Conservation (phyloP, 1,139 yeast genomes). For the Yueomyces sp. region DNA sequence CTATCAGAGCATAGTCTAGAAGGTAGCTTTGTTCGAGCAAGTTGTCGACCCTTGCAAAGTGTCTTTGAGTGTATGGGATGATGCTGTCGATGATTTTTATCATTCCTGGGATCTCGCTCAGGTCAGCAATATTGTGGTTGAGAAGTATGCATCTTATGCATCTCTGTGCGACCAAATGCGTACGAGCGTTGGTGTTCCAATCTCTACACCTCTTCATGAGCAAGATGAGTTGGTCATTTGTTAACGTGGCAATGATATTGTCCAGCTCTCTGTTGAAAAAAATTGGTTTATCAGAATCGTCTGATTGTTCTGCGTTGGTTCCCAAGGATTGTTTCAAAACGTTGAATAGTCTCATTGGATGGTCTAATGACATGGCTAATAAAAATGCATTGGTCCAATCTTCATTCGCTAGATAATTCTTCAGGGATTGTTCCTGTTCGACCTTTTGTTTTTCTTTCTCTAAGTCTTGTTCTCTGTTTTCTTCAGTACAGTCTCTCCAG, state of each 20-base stretch:
- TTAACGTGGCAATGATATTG: slow-evolving; percentile 44
- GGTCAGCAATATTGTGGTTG: slow-evolving; percentile 38
- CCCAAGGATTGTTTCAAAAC: slow-evolving; percentile 46
- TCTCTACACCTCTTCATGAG: slow-evolving; percentile 71
- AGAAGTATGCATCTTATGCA: slow-evolving; percentile 52
- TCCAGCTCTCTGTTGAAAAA: slow-evolving; percentile 48
- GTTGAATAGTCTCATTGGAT: slow-evolving; percentile 71
- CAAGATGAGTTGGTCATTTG: slow-evolving; percentile 43
- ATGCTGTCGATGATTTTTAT: slow-evolving; percentile 59
- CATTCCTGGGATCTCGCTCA: slow-evolving; percentile 56
- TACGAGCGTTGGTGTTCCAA: slow-evolving; percentile 87
- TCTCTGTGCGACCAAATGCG: slow-evolving; percentile 70
- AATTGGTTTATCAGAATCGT: slow-evolving; percentile 32
- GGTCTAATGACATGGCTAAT: slow-evolving; percentile 72
- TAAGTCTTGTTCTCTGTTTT: slow-evolving; percentile 37
- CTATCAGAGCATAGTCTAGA: slow-evolving; percentile 72
- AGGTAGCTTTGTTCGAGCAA: slow-evolving; percentile 75
- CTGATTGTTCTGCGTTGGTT: slow-evolving; percentile 2
- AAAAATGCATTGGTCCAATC: slow-evolving; percentile 87
- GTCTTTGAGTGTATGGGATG: slow-evolving; percentile 81
- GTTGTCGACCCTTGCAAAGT: slow-evolving; percentile 60
- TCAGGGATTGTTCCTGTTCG: slow-evolving; percentile 79
- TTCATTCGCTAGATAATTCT: slow-evolving; percentile 53
- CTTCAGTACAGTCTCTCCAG: slow-evolving; percentile 83
- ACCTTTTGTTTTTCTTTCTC: slow-evolving; percentile 44